Evolutionary conservation across 331 rosid genomes (phyloP).

Genomic region (Quercus phellos): DNA sequence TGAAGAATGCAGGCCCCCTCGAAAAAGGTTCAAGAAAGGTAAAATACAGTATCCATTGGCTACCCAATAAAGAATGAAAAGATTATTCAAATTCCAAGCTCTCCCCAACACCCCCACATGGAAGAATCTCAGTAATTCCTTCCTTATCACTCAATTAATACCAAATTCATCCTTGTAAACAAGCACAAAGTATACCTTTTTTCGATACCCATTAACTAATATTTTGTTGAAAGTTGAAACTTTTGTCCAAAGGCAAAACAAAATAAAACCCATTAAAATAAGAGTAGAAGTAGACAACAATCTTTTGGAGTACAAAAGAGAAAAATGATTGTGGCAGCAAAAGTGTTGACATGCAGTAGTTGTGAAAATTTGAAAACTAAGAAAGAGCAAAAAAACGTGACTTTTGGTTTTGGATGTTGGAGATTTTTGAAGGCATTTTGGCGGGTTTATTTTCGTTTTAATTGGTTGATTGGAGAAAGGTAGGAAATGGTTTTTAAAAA

Average conservation of each 20-base stretch:
- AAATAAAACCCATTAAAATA: slow-evolving; percentile 25
- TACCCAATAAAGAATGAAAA: slow-evolving; percentile 23
- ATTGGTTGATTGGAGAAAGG: slow-evolving; percentile 15
- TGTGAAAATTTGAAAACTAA: slow-evolving; percentile 16
- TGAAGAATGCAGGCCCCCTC: slow-evolving; percentile 44
- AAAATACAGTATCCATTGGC: slow-evolving; percentile 40
- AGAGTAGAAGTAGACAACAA: slow-evolving; percentile 49
- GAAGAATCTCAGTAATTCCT: slow-evolving; percentile 48
- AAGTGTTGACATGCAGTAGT: slow-evolving; percentile 20
- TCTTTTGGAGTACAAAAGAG: slow-evolving; percentile 14
- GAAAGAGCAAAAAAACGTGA: neutral
- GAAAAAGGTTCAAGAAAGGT: slow-evolving; percentile 32
- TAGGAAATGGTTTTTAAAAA: neutral
- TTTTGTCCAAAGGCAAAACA: slow-evolving; percentile 15
- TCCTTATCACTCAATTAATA: slow-evolving; percentile 45
- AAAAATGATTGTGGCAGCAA: slow-evolving; percentile 11
- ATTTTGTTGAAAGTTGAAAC: slow-evolving; percentile 2
- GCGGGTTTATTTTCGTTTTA: neutral
- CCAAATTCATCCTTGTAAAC: slow-evolving; percentile 54
- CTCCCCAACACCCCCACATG: slow-evolving; percentile 18
- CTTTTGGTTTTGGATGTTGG: slow-evolving; percentile 18
- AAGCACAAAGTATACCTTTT: slow-evolving; percentile 39
- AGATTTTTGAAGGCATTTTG: slow-evolving; percentile 10
- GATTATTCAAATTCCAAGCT: slow-evolving; percentile 25
- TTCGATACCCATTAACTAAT: slow-evolving; percentile 5